Conservation (phyloP, 2,329 filamentous ascomycete species). For the Onygenales sp. region DNA sequence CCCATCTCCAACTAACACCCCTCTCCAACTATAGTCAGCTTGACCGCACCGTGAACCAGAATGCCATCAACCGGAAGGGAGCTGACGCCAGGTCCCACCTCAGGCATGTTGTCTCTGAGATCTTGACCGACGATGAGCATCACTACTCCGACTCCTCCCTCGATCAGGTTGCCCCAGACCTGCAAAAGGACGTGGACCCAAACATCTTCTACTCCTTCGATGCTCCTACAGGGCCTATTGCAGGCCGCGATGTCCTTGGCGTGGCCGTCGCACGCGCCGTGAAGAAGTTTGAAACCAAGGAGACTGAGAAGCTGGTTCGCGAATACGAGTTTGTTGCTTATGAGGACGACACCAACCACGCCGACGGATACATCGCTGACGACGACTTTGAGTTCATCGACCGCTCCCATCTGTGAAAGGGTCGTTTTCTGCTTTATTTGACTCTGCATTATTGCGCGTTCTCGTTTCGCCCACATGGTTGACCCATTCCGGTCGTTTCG, state of each 20-base stretch:
- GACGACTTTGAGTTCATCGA: constrained; percentile 36
- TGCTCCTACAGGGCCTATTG: constrained; percentile 37
- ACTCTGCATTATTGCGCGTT: no score
- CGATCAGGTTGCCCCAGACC: constrained; percentile 21
- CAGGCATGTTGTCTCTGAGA: constrained; percentile 25
- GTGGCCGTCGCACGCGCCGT: constrained; percentile 49
- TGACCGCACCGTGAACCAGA: constrained; percentile 8
- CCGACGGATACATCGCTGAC: constrained; percentile 22
- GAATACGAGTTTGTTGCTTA: constrained; percentile 48
- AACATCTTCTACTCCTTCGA: constrained; percentile 48
- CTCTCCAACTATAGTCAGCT: not conserved
- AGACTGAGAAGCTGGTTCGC: constrained; percentile 52
- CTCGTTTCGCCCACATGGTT: no score
- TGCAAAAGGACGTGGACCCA: constrained; percentile 39
- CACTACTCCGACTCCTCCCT: constrained; percentile 22
- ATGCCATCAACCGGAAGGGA: constrained; percentile 11
- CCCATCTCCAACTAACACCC: constrained; percentile 1
- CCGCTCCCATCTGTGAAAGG: constrained; percentile 18
- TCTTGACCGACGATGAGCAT: constrained; percentile 16
- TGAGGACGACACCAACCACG: constrained; percentile 24
- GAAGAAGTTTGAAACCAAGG: constrained; percentile 49
- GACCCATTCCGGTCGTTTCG: no score
- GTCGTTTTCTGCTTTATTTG: not conserved
- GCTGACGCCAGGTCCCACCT: constrained; percentile 17
- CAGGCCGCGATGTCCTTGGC: constrained; percentile 49